phyloP scores from a whole-genome alignment of 257 asterid species.

The Penstemon newberryi region DNA sequence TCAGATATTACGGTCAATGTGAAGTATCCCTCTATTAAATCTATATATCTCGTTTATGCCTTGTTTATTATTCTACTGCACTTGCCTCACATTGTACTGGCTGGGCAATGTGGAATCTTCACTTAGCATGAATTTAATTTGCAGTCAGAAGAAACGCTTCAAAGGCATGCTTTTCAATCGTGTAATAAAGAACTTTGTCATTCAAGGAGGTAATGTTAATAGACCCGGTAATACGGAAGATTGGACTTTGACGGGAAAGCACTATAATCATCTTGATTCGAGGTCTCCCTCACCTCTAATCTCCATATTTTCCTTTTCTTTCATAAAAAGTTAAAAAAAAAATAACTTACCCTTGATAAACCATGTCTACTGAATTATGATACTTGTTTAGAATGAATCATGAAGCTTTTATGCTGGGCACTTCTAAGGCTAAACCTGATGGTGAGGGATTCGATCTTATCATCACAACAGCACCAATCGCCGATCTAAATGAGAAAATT shows the following conservation, averaged over 20 bases:
- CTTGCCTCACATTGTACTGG: constrained; percentile 9
- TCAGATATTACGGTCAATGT: constrained; percentile 12
- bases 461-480: constrained; percentile 90
- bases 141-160: constrained; percentile 77
- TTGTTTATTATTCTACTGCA: neutral
- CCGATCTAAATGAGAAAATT: constrained; percentile 80
- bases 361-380: constrained; percentile 4
- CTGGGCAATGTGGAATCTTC: constrained; percentile 5
- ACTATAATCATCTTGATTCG: constrained; percentile 81
- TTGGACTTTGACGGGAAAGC: constrained; percentile 92
- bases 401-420: constrained; percentile 98
- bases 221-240: constrained; percentile 68
- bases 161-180: constrained; percentile 85
- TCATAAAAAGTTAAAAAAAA: neutral
- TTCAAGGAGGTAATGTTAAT: constrained; percentile 84
- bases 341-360: neutral
- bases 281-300: constrained; percentile 53
- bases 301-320: constrained; percentile 22
- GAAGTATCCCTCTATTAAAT: neutral
- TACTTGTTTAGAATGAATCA: constrained; percentile 64
- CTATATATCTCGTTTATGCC: neutral
- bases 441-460: constrained; percentile 72
- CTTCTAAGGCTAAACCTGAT: constrained; percentile 67
- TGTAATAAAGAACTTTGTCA: constrained; percentile 84
- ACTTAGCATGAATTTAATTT: constrained; percentile 30